Evolutionary conservation across 257 asterid species (phyloP).

Genomic region (Eucommia ulmoides): DNA sequence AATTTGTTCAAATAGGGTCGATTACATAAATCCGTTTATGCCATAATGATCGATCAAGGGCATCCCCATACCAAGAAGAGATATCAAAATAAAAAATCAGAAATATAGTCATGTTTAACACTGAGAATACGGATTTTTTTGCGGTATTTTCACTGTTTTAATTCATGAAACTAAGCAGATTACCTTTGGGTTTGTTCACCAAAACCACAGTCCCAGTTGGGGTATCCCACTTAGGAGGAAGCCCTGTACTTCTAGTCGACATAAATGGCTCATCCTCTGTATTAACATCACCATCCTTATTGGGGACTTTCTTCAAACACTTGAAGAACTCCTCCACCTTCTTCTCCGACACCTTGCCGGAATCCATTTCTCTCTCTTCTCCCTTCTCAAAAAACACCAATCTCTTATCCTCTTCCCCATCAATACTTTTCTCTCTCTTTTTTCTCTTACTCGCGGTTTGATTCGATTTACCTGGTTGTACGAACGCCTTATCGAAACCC

Average conservation of each 20-base stretch:
- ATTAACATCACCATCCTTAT: constrained; percentile 23
- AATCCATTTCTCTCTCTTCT: constrained; percentile 2
- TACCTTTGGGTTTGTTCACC: constrained; percentile 95
- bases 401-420: constrained; percentile 23
- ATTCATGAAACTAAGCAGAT: too few species aligned
- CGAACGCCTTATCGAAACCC: constrained; percentile 89
- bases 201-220: constrained; percentile 76
- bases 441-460: constrained; percentile 18
- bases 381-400: constrained; percentile 62
- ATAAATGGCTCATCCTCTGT: constrained; percentile 46
- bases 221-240: constrained; percentile 91
- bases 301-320: constrained; percentile 89
- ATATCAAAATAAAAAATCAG: too few species aligned
- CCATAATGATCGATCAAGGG: too few species aligned
- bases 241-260: constrained; percentile 67
- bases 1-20: too few species aligned
- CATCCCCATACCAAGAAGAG: too few species aligned
- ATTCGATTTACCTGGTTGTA: constrained; percentile 54
- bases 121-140: too few species aligned
- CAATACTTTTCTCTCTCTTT: constrained; percentile 10
- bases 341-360: constrained; percentile 51
- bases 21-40: too few species aligned
- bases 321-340: constrained; percentile 90
- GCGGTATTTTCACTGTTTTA: too few species aligned
- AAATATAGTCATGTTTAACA: too few species aligned